These are phyloP conservation scores for Diddensiella caesifluorescens DNA, from an alignment of 805 yeast species.

Conservation along the genomic window DNA sequence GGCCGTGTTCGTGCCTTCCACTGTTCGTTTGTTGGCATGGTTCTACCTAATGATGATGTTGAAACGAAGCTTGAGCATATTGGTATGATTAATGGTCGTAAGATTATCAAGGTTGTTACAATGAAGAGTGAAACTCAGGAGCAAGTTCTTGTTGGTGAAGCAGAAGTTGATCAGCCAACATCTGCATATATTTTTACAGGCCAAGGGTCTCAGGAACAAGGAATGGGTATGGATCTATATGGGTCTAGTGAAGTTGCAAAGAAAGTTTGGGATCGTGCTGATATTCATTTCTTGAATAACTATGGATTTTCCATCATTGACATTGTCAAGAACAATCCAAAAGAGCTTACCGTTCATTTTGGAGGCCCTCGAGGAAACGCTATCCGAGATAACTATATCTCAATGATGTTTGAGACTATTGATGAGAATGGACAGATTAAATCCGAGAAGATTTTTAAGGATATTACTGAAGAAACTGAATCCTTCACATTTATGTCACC, in stretches of 20 bases:
- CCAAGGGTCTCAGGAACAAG: conserved; percentile 99
- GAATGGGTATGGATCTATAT: conserved; percentile 99
- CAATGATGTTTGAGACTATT: conserved; percentile 96
- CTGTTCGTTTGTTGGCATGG: conserved; percentile 94
- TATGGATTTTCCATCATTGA: conserved; percentile 97
- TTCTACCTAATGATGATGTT: conserved; percentile 87
- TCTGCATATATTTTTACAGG: conserved; percentile 98
- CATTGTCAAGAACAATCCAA: conserved; percentile 93
- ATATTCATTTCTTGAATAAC: conserved; percentile 81
- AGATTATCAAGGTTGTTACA: conserved; percentile 89
- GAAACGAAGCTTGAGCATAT: conserved; percentile 86
- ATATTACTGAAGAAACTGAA: conserved; percentile 72
- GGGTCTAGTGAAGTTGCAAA: conserved; percentile 85
- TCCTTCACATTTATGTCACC: conserved; percentile 88
- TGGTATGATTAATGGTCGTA: conserved; percentile 99
- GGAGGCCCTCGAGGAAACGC: conserved; percentile 97
- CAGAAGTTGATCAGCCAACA: conserved; percentile 97
- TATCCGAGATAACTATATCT: conserved; percentile 88
- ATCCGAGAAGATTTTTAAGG: conserved; percentile 94
- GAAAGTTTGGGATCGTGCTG: conserved; percentile 98
- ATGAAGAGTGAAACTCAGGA: conserved; percentile 74
- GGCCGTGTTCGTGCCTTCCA: conserved; percentile 92
- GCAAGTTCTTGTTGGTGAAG: conserved; percentile 84
- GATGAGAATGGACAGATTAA: conserved; percentile 75
- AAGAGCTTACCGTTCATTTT: conserved; percentile 89